Evolutionary conservation across 352 stramenopile genomes (phyloP).

Genomic region (Phytopythium mirpurense): DNA sequence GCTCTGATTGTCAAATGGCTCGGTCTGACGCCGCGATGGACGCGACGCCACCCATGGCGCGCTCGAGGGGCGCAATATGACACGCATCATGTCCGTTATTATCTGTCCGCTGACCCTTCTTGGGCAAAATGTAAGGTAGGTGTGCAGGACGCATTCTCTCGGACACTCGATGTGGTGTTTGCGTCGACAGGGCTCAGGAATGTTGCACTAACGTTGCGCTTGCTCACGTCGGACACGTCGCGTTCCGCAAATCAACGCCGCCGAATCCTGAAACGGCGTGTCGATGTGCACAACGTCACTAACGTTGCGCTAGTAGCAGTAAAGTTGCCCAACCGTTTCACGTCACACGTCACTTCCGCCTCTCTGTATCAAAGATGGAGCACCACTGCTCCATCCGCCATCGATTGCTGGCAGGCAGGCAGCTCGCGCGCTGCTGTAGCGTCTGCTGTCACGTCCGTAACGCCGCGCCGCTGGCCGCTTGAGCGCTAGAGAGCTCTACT

Average conservation of each 20-base stretch:
- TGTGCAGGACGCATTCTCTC: too few species aligned
- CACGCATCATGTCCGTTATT: neutral
- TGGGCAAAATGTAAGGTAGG: too few species aligned
- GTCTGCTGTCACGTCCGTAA: too few species aligned
- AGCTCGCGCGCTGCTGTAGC: conserved; percentile 7
- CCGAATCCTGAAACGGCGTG: too few species aligned
- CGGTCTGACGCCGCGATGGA: neutral
- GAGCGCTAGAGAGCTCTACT: too few species aligned
- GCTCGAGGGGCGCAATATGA: conserved; percentile 1
- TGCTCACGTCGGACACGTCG: conserved; percentile 1
- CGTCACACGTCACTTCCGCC: neutral
- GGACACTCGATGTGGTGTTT: too few species aligned
- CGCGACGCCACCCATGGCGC: neutral
- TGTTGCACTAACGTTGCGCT: conserved; percentile 1
- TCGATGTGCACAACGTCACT: neutral
- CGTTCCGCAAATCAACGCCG: too few species aligned
- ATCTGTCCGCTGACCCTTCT: too few species aligned
- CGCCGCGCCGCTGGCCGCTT: too few species aligned
- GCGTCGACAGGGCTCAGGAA: conserved; percentile 2
- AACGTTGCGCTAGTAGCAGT: neutral
- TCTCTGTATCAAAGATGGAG: neutral
- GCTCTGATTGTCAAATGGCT: neutral
- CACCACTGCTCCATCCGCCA: too few species aligned
- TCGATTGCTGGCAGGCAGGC: too few species aligned
- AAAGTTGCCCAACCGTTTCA: conserved; percentile 1